These are phyloP conservation scores for Dictyostelium firmibasis DNA, from an alignment of 78 protist species.

Conservation along the genomic window DNA sequence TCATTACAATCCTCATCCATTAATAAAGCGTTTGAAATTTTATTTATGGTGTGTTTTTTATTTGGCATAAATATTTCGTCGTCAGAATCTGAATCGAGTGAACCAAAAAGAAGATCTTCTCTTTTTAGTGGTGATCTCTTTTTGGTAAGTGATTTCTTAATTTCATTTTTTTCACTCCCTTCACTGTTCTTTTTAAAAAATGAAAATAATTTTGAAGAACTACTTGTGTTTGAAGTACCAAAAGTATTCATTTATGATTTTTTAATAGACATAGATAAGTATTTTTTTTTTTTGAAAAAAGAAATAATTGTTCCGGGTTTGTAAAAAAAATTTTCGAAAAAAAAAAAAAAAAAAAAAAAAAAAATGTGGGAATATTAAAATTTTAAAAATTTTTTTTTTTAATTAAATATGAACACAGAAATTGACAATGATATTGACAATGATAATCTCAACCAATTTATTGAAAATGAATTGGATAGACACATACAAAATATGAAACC, in stretches of 20 bases:
- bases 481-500: neutral
- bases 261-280: too few relatives aligned
- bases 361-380: too few relatives aligned
- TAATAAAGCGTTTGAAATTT: neutral
- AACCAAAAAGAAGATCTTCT: neutral
- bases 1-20: neutral
- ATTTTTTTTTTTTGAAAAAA: too few relatives aligned
- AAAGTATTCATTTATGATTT: neutral
- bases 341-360: too few relatives aligned
- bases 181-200: neutral
- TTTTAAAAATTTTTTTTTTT: neutral
- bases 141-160: neutral
- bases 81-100: neutral
- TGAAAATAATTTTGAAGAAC: neutral
- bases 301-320: too few relatives aligned
- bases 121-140: neutral
- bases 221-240: neutral
- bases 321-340: too few relatives aligned
- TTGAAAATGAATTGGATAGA: neutral
- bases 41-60: neutral
- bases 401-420: neutral
- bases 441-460: neutral
- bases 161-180: neutral
- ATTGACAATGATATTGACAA: neutral
- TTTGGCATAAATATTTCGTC: neutral